These are phyloP conservation scores for Chlamydomonas schloesseri DNA, from an alignment of 139 green algal genomes.

Conservation along the genomic window DNA sequence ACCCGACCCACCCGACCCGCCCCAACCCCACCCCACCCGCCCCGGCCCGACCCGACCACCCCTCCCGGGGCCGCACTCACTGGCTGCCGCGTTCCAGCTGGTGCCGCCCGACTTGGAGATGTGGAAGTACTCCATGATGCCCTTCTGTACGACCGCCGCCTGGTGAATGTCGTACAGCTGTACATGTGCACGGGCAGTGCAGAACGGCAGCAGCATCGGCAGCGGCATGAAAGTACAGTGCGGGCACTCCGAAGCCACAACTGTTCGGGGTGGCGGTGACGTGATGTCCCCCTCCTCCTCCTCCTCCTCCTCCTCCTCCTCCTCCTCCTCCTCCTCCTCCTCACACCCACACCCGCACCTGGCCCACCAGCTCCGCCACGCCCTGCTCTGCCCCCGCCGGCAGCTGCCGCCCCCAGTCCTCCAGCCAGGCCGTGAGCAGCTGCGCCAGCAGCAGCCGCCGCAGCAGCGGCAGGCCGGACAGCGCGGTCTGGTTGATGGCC, in stretches of 20 bases:
- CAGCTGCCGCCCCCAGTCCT: not conserved
- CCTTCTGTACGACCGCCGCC: not conserved
- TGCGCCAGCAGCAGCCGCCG: not conserved
- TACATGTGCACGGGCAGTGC: too few relatives aligned
- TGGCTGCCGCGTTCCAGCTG: conserved; percentile 28
- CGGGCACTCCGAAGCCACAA: too few relatives aligned
- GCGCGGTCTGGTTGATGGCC: not conserved
- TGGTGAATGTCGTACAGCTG: conserved; percentile 25
- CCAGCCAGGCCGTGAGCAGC: not conserved
- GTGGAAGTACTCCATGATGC: conserved; percentile 35
- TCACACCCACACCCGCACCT: not conserved
- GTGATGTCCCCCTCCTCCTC: not conserved
- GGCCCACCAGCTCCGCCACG: not conserved
- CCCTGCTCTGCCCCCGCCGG: not conserved
- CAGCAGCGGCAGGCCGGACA: conserved; percentile 4
- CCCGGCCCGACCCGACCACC: not conserved
- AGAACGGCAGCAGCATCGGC: too few relatives aligned
- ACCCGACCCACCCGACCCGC: too few relatives aligned
- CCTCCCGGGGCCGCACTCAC: not conserved
- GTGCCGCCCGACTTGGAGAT: conserved; percentile 37
- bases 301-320: not conserved
- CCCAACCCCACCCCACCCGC: too few relatives aligned
- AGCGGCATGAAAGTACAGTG: too few relatives aligned
- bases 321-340: not conserved
- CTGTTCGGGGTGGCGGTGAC: not conserved